phyloP scores from a whole-genome alignment of 2,329 filamentous ascomycete genomes.

The Neofusicoccum umdonicola region DNA sequence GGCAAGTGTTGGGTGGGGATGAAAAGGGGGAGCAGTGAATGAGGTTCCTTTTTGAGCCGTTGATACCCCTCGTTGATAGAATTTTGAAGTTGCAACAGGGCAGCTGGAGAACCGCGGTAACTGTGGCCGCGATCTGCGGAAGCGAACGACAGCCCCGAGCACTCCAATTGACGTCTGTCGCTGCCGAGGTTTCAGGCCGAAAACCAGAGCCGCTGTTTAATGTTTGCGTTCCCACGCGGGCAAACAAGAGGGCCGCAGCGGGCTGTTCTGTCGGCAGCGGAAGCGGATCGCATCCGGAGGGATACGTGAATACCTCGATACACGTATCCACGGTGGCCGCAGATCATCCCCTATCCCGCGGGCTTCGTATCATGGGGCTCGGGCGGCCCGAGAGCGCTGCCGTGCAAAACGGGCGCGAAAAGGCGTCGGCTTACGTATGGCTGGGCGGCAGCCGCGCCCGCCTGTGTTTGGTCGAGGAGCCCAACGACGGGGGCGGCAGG shows the following conservation, averaged over 20 bases:
- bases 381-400: conserved; percentile 5
- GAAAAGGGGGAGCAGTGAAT: conserved; percentile 9
- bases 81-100: background rate
- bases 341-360: conserved; percentile 14
- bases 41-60: conserved; percentile 5
- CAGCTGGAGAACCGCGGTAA: conserved; percentile 8
- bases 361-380: conserved; percentile 9
- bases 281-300: background rate
- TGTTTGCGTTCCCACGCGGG: background rate
- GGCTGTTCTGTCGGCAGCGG: background rate
- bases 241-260: background rate
- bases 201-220: background rate
- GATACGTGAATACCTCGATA: background rate
- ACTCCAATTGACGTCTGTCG: background rate
- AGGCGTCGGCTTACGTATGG: conserved; percentile 3
- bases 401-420: background rate
- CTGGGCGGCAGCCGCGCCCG: background rate
- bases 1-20: conserved; percentile 31
- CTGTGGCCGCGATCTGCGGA: conserved; percentile 11
- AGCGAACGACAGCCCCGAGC: conserved; percentile 7
- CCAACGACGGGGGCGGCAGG: background rate
- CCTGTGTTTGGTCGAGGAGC: background rate
- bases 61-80: background rate
- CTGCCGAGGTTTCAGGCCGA: background rate
- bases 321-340: background rate